phyloP scores from a whole-genome alignment of 2,329 filamentous ascomycete genomes.

The Ophiosphaerella herpotricha region DNA sequence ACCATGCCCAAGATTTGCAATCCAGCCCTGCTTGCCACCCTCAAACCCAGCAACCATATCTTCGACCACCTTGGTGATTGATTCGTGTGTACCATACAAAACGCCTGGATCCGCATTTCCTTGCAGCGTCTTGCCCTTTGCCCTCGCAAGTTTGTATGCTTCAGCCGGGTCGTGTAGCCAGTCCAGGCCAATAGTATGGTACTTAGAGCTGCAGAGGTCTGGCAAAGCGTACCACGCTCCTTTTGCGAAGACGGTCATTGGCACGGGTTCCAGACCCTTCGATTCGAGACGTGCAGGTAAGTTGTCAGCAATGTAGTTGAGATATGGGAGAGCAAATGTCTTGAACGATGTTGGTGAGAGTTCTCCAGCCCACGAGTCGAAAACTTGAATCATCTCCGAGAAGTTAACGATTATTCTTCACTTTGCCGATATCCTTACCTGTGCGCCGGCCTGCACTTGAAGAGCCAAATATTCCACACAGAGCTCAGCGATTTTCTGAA shows the following conservation, averaged over 20 bases:
- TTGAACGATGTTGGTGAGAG: slow-evolving; percentile 83
- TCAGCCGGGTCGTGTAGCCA: slow-evolving; percentile 91
- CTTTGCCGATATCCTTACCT: slow-evolving; percentile 56
- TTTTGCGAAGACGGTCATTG: slow-evolving; percentile 98
- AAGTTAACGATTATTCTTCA: slow-evolving; percentile 15
- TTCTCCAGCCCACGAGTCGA: slow-evolving; percentile 98
- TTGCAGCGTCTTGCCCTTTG: slow-evolving; percentile 79
- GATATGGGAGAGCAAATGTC: slow-evolving; percentile 82
- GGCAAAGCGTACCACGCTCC: slow-evolving; percentile 95
- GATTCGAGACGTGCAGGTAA: slow-evolving; percentile 75
- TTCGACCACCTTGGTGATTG: slow-evolving; percentile 81
- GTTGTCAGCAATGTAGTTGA: slow-evolving; percentile 80
- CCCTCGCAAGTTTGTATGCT: slow-evolving; percentile 73
- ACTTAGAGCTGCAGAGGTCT: slow-evolving; percentile 82
- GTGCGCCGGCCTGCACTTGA: slow-evolving; percentile 91
- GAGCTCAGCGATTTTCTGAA: slow-evolving; percentile 90
- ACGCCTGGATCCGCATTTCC: slow-evolving; percentile 96
- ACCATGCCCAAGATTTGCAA: slow-evolving; percentile 95
- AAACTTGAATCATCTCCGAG: slow-evolving; percentile 82
- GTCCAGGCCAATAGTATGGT: slow-evolving; percentile 92
- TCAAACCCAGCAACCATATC: slow-evolving; percentile 86
- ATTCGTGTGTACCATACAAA: slow-evolving; percentile 80
- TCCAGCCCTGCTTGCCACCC: slow-evolving; percentile 88
- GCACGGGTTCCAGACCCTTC: slow-evolving; percentile 77
- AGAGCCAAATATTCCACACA: slow-evolving; percentile 93